These are phyloP conservation scores for Stachybotrys chartarum DNA, from an alignment of 2,329 filamentous ascomycete species.

Conservation along the genomic window DNA sequence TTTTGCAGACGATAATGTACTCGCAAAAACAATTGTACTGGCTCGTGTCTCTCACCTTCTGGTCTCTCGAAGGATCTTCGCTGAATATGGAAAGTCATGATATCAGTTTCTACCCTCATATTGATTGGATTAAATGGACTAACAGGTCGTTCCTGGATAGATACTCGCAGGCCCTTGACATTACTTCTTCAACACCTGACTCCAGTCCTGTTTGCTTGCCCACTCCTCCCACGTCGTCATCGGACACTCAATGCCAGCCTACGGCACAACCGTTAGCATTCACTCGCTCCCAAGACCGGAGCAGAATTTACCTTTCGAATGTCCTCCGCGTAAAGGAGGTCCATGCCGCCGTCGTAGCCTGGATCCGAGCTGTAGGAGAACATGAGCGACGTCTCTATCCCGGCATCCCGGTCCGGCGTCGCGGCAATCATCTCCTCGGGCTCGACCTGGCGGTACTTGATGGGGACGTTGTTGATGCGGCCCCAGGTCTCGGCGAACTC, in stretches of 20 bases:
- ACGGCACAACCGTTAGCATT: neutral
- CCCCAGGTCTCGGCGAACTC: conserved; percentile 38
- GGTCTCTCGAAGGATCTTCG: too few species aligned
- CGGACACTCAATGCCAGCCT: conserved; percentile 37
- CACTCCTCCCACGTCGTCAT: conserved; percentile 32
- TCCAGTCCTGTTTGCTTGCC: conserved; percentile 28
- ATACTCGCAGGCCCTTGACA: too few species aligned
- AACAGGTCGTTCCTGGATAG: too few species aligned
- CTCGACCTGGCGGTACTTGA: conserved; percentile 30
- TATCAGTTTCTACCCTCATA: too few species aligned
- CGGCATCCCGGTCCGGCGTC: conserved; percentile 30
- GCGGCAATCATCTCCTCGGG: conserved; percentile 31
- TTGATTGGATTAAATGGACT: too few species aligned
- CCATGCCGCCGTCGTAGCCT: conserved; percentile 40
- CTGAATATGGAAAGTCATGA: too few species aligned
- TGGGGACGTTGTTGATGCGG: conserved; percentile 22
- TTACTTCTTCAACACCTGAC: conserved; percentile 6
- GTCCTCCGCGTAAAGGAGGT: conserved; percentile 34
- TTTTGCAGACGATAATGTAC: too few species aligned
- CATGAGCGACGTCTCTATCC: conserved; percentile 38
- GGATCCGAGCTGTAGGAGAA: conserved; percentile 38
- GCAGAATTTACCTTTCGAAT: conserved; percentile 29
- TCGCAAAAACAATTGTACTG: too few species aligned
- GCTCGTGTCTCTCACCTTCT: too few species aligned
- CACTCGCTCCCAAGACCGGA: neutral